Conservation (phyloP, 1,284 basidiomycete species). For the Athelia psychrophila region DNA sequence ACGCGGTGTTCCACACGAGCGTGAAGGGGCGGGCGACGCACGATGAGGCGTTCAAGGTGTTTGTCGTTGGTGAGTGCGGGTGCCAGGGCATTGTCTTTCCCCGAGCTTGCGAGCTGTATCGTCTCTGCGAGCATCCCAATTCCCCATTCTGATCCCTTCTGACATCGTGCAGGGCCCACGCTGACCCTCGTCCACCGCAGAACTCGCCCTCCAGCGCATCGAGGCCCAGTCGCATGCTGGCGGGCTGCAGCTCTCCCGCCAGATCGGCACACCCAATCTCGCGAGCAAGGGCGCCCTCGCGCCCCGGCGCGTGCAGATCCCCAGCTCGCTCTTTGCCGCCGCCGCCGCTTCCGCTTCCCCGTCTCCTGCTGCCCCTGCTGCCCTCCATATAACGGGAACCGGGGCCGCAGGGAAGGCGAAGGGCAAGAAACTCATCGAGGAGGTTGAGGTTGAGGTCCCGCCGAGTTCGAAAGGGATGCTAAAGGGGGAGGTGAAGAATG, state of each 20-base stretch:
- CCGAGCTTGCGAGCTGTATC: no score
- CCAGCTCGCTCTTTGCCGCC: constrained; percentile 23
- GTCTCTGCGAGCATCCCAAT: no score
- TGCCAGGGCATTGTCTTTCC: not conserved
- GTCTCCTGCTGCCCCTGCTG: not conserved
- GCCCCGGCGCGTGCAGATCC: constrained; percentile 30
- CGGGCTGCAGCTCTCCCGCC: constrained; percentile 30
- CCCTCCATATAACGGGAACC: no score
- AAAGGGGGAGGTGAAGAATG: not conserved
- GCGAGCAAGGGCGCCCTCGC: constrained; percentile 32
- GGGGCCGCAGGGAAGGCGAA: not conserved
- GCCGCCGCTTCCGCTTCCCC: constrained; percentile 11
- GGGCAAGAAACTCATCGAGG: constrained; percentile 25
- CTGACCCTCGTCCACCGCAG: constrained; percentile 14
- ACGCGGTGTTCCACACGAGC: no score
- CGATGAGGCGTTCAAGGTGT: no score
- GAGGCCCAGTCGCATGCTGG: constrained; percentile 23
- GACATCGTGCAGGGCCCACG: not conserved
- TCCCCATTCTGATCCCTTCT: not conserved
- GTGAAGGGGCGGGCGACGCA: no score
- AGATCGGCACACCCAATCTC: constrained; percentile 39
- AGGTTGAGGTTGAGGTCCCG: constrained; percentile 10
- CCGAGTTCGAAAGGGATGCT: not conserved
- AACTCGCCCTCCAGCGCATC: constrained; percentile 35
- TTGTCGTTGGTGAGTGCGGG: not conserved